These are phyloP conservation scores for Solanum boliviense DNA, from an alignment of 257 asterid species.

Conservation along the genomic window DNA sequence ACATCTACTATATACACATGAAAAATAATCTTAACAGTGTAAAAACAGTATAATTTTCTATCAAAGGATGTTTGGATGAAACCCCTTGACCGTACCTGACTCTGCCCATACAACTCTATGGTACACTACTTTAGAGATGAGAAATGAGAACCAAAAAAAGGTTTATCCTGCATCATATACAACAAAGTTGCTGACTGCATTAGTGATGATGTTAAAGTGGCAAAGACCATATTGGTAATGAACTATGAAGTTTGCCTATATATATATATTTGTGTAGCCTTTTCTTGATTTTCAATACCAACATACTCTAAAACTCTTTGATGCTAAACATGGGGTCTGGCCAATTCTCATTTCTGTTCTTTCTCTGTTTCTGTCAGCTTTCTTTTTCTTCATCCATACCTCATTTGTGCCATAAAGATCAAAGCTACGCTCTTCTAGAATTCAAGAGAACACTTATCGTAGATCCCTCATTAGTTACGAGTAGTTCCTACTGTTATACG, in stretches of 20 bases:
- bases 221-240: too few species aligned
- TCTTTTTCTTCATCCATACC: background rate
- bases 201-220: background rate
- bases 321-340: background rate
- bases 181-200: background rate
- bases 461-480: background rate
- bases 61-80: background rate
- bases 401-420: background rate
- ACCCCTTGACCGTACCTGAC: too few species aligned
- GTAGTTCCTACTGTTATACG: background rate
- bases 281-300: background rate
- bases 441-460: background rate
- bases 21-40: too few species aligned
- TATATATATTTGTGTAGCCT: background rate
- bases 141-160: background rate
- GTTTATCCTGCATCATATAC: background rate
- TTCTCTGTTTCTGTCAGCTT: background rate
- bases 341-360: background rate
- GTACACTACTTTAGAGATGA: background rate
- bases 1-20: background rate
- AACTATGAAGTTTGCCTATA: background rate
- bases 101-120: background rate
- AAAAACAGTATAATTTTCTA: too few species aligned
- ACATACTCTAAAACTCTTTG: background rate
- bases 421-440: background rate